A percentile compares a stretch with the other conserved stretches of the same genome.
Conservation (phyloP, 257 asterid genomes). For the Eustoma russellianum region DNA sequence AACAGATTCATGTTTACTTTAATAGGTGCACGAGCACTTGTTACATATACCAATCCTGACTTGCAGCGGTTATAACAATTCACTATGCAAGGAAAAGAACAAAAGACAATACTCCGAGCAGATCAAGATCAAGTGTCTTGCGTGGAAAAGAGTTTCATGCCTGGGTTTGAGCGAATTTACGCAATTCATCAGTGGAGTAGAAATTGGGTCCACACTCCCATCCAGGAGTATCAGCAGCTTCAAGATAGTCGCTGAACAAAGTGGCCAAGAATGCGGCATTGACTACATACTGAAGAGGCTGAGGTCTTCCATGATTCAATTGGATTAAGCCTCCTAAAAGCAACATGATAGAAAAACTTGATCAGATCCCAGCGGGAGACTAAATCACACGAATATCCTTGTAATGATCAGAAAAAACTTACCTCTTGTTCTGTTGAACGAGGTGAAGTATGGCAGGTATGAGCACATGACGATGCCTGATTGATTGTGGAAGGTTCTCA, state of each 20-base stretch:
- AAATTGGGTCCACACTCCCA: conserved; percentile 97
- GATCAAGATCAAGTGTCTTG: too few relatives aligned
- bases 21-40: too few relatives aligned
- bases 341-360: background rate
- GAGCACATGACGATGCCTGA: conserved; percentile 92
- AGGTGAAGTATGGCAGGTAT: conserved; percentile 63
- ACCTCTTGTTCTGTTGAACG: conserved; percentile 89
- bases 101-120: too few relatives aligned
- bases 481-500: conserved; percentile 87
- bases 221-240: conserved; percentile 90
- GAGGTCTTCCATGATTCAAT: conserved; percentile 87
- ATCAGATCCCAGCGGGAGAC: background rate
- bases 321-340: conserved; percentile 79
- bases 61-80: too few relatives aligned
- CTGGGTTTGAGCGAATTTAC: conserved; percentile 85
- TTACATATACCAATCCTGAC: too few relatives aligned
- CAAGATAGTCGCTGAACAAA: conserved; percentile 78
- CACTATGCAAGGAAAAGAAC: too few relatives aligned
- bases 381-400: background rate
- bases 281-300: conserved; percentile 87
- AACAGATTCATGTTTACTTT: too few relatives aligned
- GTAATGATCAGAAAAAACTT: background rate
- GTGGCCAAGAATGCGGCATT: conserved; percentile 91
- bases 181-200: conserved; percentile 70
- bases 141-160: conserved; percentile 17